These are phyloP conservation scores for Phytophthora colocasiae DNA, from an alignment of 352 stramenopile genomes.

Conservation along the genomic window DNA sequence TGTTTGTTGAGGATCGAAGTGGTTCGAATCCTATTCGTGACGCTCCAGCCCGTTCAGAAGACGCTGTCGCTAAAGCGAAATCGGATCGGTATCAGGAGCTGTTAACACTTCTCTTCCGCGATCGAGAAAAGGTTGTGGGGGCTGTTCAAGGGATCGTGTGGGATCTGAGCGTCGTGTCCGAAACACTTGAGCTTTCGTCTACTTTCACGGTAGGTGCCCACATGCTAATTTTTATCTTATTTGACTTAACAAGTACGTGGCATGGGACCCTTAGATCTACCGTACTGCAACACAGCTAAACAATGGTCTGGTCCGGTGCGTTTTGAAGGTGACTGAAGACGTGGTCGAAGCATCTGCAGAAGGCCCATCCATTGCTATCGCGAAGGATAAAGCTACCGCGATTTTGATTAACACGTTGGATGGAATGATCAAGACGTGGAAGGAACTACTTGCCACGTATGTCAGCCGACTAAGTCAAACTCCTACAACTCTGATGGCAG, in stretches of 20 bases:
- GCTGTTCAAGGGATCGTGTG: constrained; percentile 50
- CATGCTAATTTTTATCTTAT: not conserved
- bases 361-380: constrained; percentile 42
- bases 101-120: constrained; percentile 57
- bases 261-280: constrained; percentile 29
- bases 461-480: constrained; percentile 48
- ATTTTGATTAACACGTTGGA: constrained; percentile 48
- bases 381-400: constrained; percentile 37
- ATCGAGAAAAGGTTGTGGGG: constrained; percentile 47
- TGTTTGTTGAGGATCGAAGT: constrained; percentile 63
- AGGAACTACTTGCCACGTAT: constrained; percentile 54
- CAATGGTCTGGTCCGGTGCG: constrained; percentile 37
- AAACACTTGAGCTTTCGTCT: constrained; percentile 33
- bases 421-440: constrained; percentile 59
- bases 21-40: constrained; percentile 42
- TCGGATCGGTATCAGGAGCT: constrained; percentile 73
- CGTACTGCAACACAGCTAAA: constrained; percentile 26
- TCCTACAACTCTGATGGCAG: constrained; percentile 69
- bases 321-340: constrained; percentile 42
- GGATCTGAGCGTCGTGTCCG: constrained; percentile 36
- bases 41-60: constrained; percentile 29
- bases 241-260: constrained; percentile 6
- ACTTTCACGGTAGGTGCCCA: constrained; percentile 36
- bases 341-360: constrained; percentile 38
- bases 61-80: constrained; percentile 47